These are phyloP conservation scores for Kuraishia hungarica DNA, from an alignment of 805 yeast genomes.

Conservation along the genomic window DNA sequence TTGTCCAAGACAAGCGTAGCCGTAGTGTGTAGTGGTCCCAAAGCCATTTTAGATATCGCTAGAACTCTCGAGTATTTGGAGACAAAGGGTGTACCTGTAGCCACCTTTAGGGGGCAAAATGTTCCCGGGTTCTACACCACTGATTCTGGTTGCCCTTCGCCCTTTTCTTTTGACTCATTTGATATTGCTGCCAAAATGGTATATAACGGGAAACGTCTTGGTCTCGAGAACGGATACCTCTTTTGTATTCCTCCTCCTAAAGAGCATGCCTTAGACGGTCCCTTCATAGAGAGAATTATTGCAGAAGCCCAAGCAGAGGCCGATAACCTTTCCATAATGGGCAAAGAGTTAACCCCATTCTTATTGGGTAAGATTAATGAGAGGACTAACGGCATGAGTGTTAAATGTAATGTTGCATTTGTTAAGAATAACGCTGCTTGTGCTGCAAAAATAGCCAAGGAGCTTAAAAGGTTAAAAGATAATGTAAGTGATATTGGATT, in stretches of 20 bases:
- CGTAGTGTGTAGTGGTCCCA: slow-evolving; percentile 92
- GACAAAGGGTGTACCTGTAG: slow-evolving; percentile 85
- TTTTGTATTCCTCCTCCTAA: slow-evolving; percentile 80
- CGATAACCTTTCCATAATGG: slow-evolving; percentile 38
- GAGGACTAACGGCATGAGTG: slow-evolving; percentile 63
- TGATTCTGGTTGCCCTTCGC: slow-evolving; percentile 67
- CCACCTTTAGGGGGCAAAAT: slow-evolving; percentile 34
- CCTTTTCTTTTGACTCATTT: slow-evolving; percentile 49
- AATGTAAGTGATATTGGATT: slow-evolving; percentile 3
- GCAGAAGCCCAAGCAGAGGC: slow-evolving; percentile 54
- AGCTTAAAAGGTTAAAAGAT: slow-evolving; percentile 29
- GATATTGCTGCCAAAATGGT: slow-evolving; percentile 57
- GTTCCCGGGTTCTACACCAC: slow-evolving; percentile 81
- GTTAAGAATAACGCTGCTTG: slow-evolving; percentile 68
- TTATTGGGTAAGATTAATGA: slow-evolving; percentile 55
- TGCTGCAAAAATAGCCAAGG: slow-evolving; percentile 60
- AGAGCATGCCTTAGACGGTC: slow-evolving; percentile 47
- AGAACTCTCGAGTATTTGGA: slow-evolving; percentile 81
- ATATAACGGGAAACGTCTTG: slow-evolving; percentile 38
- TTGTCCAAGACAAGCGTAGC: slow-evolving; percentile 75
- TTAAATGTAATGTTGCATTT: slow-evolving; percentile 62
- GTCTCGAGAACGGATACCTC: slow-evolving; percentile 57
- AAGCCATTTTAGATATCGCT: slow-evolving; percentile 72
- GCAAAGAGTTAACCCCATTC: slow-evolving; percentile 78
- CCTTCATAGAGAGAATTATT: slow-evolving; percentile 46